These are phyloP conservation scores for Umbelopsis sp. DNA, from an alignment of 192 early-diverging fungal species.

Conservation along the genomic window DNA sequence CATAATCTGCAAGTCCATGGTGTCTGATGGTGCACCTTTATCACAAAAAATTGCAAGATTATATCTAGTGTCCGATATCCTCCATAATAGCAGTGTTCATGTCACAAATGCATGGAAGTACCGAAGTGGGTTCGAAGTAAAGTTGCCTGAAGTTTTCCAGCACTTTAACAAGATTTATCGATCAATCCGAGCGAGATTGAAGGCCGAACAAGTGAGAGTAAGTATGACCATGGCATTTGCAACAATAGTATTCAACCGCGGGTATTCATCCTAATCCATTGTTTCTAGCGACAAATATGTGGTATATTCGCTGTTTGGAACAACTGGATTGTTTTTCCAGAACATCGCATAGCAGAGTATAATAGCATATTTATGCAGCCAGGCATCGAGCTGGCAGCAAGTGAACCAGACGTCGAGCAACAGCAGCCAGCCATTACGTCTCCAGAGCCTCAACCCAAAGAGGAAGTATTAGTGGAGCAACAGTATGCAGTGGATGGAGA, in stretches of 20 bases:
- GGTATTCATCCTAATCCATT: neutral
- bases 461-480: neutral
- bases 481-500: constrained; percentile 16
- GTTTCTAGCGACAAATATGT: constrained; percentile 56
- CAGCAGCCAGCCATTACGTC: neutral
- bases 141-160: constrained; percentile 65
- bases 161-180: constrained; percentile 70
- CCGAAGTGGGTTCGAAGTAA: constrained; percentile 65
- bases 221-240: neutral
- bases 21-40: constrained; percentile 58
- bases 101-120: constrained; percentile 90
- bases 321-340: constrained; percentile 86
- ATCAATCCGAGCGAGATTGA: constrained; percentile 71
- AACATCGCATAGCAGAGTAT: constrained; percentile 62
- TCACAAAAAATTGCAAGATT: constrained; percentile 71
- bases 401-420: neutral
- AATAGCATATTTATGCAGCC: constrained; percentile 51
- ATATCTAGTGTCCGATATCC: constrained; percentile 86
- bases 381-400: neutral
- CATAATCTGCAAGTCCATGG: constrained; percentile 63
- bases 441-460: constrained; percentile 15
- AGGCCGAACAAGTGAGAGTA: constrained; percentile 79
- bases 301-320: constrained; percentile 83
- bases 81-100: constrained; percentile 82
- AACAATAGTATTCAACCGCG: neutral